Percentiles rank a stretch among this genome's conserved stretches.
Evolutionary conservation across 495 filamentous ascomycete species (phyloP).

Genomic region (Hypoxylon intermedium): DNA sequence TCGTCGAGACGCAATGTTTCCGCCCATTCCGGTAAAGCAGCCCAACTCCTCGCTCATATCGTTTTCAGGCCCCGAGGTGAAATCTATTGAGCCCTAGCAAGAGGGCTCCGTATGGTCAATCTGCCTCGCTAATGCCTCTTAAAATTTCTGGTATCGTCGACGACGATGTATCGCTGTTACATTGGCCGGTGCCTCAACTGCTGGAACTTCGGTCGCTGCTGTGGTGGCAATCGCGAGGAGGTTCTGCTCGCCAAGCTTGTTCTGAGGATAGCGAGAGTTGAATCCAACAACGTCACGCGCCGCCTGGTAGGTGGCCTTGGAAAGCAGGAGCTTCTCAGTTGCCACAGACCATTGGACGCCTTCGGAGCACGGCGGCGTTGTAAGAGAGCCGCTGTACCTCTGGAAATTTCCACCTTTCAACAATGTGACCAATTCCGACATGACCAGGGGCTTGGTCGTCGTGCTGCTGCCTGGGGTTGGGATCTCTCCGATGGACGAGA

Average conservation of each 20-base stretch:
- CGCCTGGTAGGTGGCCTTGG: constrained; percentile 59
- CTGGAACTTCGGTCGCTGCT: not conserved
- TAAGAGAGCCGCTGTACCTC: constrained; percentile 68
- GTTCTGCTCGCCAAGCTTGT: constrained; percentile 60
- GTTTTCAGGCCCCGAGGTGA: too few relatives aligned
- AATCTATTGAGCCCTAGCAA: too few relatives aligned
- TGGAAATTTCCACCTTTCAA: constrained; percentile 58
- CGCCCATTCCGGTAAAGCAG: not conserved
- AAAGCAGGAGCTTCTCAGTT: constrained; percentile 57
- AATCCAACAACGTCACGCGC: constrained; percentile 68
- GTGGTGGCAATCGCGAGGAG: constrained; percentile 49
- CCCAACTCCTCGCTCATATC: not conserved
- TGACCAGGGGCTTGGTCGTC: constrained; percentile 62
- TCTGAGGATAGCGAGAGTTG: constrained; percentile 70
- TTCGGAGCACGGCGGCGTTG: constrained; percentile 73
- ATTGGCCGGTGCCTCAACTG: not conserved
- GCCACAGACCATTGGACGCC: constrained; percentile 65
- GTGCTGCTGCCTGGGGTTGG: constrained; percentile 60
- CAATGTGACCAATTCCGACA: constrained; percentile 59
- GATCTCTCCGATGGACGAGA: constrained; percentile 60
- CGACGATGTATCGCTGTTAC: constrained; percentile 8
- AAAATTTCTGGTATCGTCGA: not conserved
- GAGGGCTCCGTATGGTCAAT: too few relatives aligned
- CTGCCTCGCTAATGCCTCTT: not conserved
- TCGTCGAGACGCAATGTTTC: not conserved